Percentiles rank a stretch among this genome's conserved stretches.
phyloP scores from a whole-genome alignment of 169 alveolate genomes.

The Pseudocohnilembus persalinus region DNA sequence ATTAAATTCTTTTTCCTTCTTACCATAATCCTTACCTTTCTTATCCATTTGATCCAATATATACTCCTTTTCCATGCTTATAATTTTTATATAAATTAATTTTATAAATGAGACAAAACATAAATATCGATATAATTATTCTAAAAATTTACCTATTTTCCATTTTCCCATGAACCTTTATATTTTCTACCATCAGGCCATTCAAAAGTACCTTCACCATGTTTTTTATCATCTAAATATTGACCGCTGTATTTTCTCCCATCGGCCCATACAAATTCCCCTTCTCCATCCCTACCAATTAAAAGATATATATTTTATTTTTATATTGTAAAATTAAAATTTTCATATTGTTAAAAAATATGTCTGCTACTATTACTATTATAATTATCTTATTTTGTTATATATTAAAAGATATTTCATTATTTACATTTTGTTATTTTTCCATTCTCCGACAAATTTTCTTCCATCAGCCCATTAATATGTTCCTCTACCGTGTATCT shows the following conservation, averaged over 20 bases:
- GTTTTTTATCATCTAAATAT: constrained; percentile 64
- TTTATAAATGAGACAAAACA: background rate
- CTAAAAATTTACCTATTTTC: constrained; percentile 33
- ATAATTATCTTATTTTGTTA: too few species aligned
- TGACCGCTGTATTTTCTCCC: constrained; percentile 63
- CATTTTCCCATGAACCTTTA: constrained; percentile 70
- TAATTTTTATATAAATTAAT: too few species aligned
- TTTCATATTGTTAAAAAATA: too few species aligned
- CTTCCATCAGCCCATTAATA: constrained; percentile 47
- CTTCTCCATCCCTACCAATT: constrained; percentile 61
- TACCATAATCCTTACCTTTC: constrained; percentile 74
- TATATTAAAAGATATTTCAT: too few species aligned
- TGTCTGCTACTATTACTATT: too few species aligned
- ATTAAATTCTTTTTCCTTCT: constrained; percentile 60
- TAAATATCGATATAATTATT: too few species aligned
- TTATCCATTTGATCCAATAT: constrained; percentile 54
- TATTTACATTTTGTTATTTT: constrained; percentile 45
- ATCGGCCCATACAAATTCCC: constrained; percentile 69
- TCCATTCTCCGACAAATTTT: constrained; percentile 50
- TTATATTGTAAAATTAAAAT: too few species aligned
- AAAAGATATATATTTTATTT: too few species aligned
- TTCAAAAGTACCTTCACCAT: constrained; percentile 65
- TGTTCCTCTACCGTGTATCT: constrained; percentile 48
- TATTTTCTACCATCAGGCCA: constrained; percentile 76
- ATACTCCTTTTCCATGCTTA: constrained; percentile 73